Percentiles rank a stretch among this genome's conserved stretches.
Evolutionary conservation across 2,329 filamentous ascomycete species (phyloP).

Genomic region (Arthrobotrys megalospora): DNA sequence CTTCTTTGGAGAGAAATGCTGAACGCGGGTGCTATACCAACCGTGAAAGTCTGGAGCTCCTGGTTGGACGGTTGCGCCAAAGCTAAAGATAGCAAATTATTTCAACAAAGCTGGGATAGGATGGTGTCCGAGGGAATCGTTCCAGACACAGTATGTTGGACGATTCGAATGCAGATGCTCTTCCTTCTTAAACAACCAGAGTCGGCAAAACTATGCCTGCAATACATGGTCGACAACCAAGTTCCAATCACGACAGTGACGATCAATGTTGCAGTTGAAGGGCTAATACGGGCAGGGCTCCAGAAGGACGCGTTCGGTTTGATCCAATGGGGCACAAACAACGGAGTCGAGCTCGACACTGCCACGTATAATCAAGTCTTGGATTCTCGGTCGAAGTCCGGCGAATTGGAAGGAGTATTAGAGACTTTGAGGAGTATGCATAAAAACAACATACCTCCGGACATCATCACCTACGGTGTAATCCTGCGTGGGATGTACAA

Average conservation of each 20-base stretch:
- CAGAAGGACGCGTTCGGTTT: constrained; percentile 39
- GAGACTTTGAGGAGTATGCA: constrained; percentile 31
- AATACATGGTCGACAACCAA: constrained; percentile 44
- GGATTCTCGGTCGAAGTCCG: constrained; percentile 33
- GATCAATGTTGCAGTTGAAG: constrained; percentile 41
- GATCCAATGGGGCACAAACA: constrained; percentile 40
- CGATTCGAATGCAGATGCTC: constrained; percentile 56
- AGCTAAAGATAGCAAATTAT: constrained; percentile 40
- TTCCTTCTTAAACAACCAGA: constrained; percentile 41
- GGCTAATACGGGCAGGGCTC: constrained; percentile 24
- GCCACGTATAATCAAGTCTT: constrained; percentile 48
- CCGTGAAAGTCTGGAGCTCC: constrained; percentile 39
- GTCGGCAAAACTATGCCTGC: constrained; percentile 38
- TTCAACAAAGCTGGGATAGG: constrained; percentile 45
- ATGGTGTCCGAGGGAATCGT: constrained; percentile 30
- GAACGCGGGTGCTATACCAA: constrained; percentile 41
- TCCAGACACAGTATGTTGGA: constrained; percentile 54
- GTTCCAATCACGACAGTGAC: constrained; percentile 42
- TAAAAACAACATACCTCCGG: constrained; percentile 12
- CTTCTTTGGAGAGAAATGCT: constrained; percentile 51
- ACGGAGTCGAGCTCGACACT: constrained; percentile 30
- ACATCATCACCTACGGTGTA: constrained; percentile 54
- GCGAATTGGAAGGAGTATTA: constrained; percentile 26
- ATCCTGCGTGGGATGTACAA: constrained; percentile 48
- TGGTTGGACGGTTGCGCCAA: constrained; percentile 57